Evolutionary conservation across 257 asterid species (phyloP).

Genomic region (Solanum bulbocastanum): DNA sequence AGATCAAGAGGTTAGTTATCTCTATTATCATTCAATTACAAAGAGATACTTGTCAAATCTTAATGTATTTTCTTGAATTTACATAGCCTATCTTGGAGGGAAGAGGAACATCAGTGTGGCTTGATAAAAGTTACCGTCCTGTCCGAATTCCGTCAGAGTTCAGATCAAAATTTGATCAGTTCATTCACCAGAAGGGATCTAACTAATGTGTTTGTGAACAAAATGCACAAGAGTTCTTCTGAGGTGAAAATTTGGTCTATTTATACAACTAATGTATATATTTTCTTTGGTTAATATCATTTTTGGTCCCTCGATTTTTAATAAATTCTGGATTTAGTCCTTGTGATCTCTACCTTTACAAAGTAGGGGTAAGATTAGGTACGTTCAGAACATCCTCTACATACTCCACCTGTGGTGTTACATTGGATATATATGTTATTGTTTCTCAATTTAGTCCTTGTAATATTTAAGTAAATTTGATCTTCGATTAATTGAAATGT

Average conservation of each 20-base stretch:
- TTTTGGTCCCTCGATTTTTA: neutral
- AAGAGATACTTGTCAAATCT: neutral
- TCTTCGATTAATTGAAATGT: neutral
- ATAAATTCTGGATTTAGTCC: neutral
- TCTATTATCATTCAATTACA: neutral
- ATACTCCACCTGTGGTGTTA: too few species aligned
- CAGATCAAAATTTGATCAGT: slow-evolving; percentile 50
- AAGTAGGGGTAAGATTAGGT: neutral
- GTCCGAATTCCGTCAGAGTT: slow-evolving; percentile 63
- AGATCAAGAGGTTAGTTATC: slow-evolving; percentile 41
- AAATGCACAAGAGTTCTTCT: neutral
- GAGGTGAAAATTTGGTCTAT: neutral
- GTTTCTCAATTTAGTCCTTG: neutral
- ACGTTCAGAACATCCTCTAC: neutral
- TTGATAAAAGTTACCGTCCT: slow-evolving; percentile 74
- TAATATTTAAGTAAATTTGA: neutral
- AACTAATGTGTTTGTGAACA: slow-evolving; percentile 2
- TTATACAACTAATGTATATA: too few species aligned
- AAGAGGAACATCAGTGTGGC: slow-evolving; percentile 70
- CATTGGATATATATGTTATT: neutral
- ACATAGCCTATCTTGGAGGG: slow-evolving; percentile 77
- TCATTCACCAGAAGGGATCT: slow-evolving; percentile 35
- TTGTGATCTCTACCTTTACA: too few species aligned
- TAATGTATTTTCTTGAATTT: neutral
- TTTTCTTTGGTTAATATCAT: neutral